phyloP scores from a whole-genome alignment of 345 rosid species.

The Adansonia digitata region DNA sequence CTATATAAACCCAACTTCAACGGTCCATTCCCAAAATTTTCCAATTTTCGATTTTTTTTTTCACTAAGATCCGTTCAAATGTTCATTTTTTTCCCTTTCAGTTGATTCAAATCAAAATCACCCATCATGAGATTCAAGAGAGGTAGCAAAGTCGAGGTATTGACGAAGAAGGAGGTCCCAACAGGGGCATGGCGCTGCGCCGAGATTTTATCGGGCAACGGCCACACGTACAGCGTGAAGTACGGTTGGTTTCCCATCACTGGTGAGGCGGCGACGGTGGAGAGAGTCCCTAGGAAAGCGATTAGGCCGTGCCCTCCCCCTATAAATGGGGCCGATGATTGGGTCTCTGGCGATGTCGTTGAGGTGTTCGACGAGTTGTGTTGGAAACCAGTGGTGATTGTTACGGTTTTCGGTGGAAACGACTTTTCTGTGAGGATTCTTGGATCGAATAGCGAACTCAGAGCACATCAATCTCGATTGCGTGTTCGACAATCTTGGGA shows the following conservation, averaged over 20 bases:
- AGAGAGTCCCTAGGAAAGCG: conserved; percentile 48
- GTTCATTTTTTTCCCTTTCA: neutral
- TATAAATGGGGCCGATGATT: neutral
- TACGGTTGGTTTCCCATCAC: conserved; percentile 24
- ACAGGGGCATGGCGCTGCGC: conserved; percentile 56
- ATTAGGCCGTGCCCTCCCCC: conserved; percentile 66
- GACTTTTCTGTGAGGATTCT: conserved; percentile 6
- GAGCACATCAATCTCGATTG: neutral
- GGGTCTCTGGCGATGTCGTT: conserved; percentile 10
- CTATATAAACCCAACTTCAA: too few species aligned
- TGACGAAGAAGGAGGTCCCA: conserved; percentile 33
- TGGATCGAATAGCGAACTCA: neutral
- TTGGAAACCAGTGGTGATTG: conserved; percentile 15
- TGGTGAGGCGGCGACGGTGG: conserved; percentile 14
- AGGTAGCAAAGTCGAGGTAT: conserved; percentile 60
- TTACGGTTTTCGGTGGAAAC: neutral
- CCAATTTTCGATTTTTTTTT: too few species aligned
- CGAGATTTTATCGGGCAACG: conserved; percentile 58
- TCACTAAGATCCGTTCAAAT: neutral
- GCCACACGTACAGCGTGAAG: conserved; percentile 45
- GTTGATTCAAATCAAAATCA: neutral
- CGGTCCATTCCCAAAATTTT: neutral
- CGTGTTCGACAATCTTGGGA: conserved; percentile 17
- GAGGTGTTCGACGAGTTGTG: conserved; percentile 14
- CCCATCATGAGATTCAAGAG: conserved; percentile 31